Conservation (phyloP, 2,329 filamentous ascomycete genomes). For the Escovopsis sp. region DNA sequence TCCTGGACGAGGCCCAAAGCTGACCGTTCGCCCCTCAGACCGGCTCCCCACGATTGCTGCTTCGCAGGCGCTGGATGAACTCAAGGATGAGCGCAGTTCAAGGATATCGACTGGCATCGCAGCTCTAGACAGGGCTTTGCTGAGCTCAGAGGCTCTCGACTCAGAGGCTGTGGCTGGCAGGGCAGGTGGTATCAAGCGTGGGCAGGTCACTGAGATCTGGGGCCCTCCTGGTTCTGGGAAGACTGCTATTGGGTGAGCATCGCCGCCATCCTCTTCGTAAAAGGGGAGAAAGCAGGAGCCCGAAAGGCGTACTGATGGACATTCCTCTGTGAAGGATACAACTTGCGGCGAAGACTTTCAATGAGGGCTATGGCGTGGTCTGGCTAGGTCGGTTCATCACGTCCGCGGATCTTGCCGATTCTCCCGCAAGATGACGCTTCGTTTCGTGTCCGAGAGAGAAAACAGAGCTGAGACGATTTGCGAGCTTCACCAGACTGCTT, state of each 20-base stretch:
- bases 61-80: slow-evolving; percentile 50
- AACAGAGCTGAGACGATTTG: neutral
- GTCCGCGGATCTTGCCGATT: neutral
- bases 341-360: slow-evolving; percentile 47
- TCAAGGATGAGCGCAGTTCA: slow-evolving; percentile 34
- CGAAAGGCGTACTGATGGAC: neutral
- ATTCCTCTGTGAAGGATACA: slow-evolving; percentile 44
- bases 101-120: slow-evolving; percentile 41
- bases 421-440: neutral
- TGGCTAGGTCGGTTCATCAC: slow-evolving; percentile 58
- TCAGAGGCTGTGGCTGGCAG: slow-evolving; percentile 5
- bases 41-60: slow-evolving; percentile 64
- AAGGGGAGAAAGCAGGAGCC: too few relatives aligned
- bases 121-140: slow-evolving; percentile 34
- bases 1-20: neutral
- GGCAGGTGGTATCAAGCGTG: slow-evolving; percentile 50
- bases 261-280: neutral
- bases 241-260: slow-evolving; percentile 55
- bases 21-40: slow-evolving; percentile 30
- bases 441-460: too few relatives aligned
- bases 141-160: slow-evolving; percentile 5
- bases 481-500: slow-evolving; percentile 27
- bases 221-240: slow-evolving; percentile 79
- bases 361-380: slow-evolving; percentile 46
- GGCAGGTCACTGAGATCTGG: slow-evolving; percentile 75